These are phyloP conservation scores for Silene conica DNA, from an alignment of 148 eudicot genomes.

Conservation along the genomic window DNA sequence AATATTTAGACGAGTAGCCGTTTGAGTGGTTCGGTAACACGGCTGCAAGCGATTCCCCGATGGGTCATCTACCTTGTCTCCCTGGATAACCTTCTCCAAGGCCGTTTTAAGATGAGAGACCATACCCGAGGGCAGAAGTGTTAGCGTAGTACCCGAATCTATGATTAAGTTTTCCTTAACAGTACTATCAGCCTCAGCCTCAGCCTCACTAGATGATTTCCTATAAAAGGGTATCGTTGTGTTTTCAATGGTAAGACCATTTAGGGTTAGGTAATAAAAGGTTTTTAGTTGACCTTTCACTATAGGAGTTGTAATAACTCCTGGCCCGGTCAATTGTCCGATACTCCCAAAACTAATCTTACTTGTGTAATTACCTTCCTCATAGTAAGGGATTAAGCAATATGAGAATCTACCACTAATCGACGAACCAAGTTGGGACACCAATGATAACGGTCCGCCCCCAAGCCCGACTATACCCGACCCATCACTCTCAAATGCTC, in stretches of 20 bases:
- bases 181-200: too few relatives aligned
- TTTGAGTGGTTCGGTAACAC: constrained; percentile 28
- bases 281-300: constrained; percentile 16
- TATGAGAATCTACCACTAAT: constrained; percentile 39
- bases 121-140: too few relatives aligned
- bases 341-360: constrained; percentile 46
- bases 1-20: constrained; percentile 5
- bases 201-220: too few relatives aligned
- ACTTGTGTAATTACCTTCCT: constrained; percentile 27
- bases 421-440: constrained; percentile 14
- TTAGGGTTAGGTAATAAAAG: constrained; percentile 45
- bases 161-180: too few relatives aligned
- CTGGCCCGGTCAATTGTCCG: constrained; percentile 33
- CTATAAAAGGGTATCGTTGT: background rate
- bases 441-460: constrained; percentile 28
- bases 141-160: too few relatives aligned
- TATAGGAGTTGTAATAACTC: constrained; percentile 46
- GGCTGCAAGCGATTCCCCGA: constrained; percentile 13
- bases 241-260: constrained; percentile 30
- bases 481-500: background rate
- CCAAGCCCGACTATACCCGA: constrained; percentile 39
- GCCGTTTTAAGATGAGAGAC: constrained; percentile 7
- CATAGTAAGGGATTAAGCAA: constrained; percentile 24
- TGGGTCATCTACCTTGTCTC: constrained; percentile 19
- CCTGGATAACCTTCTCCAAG: constrained; percentile 18